Conservation (phyloP, 306 rosid genomes). For the Prunus armeniaca region DNA sequence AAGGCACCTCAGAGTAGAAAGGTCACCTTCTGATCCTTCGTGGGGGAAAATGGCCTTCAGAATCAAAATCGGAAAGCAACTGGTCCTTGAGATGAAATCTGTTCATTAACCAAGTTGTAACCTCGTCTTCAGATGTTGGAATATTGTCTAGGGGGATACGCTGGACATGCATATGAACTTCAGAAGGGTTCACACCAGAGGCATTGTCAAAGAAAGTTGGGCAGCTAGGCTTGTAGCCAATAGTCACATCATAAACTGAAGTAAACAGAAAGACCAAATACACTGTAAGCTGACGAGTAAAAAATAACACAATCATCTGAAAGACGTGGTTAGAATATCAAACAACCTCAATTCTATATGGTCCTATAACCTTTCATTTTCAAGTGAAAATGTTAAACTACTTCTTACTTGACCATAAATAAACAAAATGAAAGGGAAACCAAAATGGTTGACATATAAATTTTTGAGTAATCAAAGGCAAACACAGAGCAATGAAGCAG, state of each 20-base stretch:
- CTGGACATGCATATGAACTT: slow-evolving; percentile 64
- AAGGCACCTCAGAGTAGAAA: slow-evolving; percentile 47
- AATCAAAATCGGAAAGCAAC: slow-evolving; percentile 56
- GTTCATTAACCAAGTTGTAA: slow-evolving; percentile 49
- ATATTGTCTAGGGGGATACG: slow-evolving; percentile 42
- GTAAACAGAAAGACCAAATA: slow-evolving; percentile 7
- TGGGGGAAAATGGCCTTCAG: slow-evolving; percentile 57
- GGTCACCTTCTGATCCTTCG: slow-evolving; percentile 50
- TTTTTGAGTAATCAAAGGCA: background rate
- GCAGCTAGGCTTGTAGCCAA: slow-evolving; percentile 61
- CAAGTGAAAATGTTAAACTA: background rate
- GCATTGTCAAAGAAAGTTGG: slow-evolving; percentile 81
- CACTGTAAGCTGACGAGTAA: slow-evolving; percentile 1
- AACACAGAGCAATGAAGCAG: background rate
- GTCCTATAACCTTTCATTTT: background rate
- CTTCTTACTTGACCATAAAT: background rate
- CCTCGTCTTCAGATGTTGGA: slow-evolving; percentile 56
- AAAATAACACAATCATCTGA: background rate
- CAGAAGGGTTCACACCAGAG: slow-evolving; percentile 68
- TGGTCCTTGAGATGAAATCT: slow-evolving; percentile 56
- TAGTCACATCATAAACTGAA: slow-evolving; percentile 76
- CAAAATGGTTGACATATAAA: background rate
- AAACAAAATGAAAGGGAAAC: background rate
- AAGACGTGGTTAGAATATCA: background rate
- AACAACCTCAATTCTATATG: background rate